Percentiles rank a stretch among this genome's conserved stretches.
phyloP scores from a whole-genome alignment of 139 green algal species.

The Picochlorum sp. region DNA sequence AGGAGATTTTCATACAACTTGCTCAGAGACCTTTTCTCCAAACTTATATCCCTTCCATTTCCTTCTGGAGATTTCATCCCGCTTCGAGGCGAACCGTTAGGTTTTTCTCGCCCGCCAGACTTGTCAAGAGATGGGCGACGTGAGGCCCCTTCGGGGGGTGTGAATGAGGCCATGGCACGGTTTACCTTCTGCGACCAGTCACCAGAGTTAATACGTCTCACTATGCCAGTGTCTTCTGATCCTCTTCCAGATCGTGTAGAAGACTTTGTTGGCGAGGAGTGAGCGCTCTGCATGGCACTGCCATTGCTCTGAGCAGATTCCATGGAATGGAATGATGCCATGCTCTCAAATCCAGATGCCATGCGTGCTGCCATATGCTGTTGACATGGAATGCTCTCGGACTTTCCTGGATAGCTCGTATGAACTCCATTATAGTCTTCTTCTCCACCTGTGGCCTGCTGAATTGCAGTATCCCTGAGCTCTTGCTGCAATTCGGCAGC shows the following conservation, averaged over 20 bases:
- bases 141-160: neutral
- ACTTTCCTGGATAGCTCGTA: constrained; percentile 2
- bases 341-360: constrained; percentile 7
- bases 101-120: neutral
- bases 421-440: neutral
- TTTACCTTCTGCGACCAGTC: neutral
- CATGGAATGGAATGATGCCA: constrained; percentile 13
- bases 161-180: neutral
- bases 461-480: constrained; percentile 16
- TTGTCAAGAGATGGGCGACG: neutral
- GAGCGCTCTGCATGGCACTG: neutral
- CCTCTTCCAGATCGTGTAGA: neutral
- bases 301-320: neutral
- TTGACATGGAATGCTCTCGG: no score
- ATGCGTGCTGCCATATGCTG: neutral
- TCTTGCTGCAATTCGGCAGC: constrained; percentile 13
- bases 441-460: constrained; percentile 11
- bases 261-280: constrained; percentile 1
- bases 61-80: constrained; percentile 22
- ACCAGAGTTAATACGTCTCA: constrained; percentile 2
- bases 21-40: constrained; percentile 16
- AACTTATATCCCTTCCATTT: neutral
- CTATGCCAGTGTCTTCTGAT: neutral
- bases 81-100: constrained; percentile 5
- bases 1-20: constrained; percentile 30